Base-by-base conservation (phyloP, 148 eudicot species). In the Persicaria tinctoria region DNA sequence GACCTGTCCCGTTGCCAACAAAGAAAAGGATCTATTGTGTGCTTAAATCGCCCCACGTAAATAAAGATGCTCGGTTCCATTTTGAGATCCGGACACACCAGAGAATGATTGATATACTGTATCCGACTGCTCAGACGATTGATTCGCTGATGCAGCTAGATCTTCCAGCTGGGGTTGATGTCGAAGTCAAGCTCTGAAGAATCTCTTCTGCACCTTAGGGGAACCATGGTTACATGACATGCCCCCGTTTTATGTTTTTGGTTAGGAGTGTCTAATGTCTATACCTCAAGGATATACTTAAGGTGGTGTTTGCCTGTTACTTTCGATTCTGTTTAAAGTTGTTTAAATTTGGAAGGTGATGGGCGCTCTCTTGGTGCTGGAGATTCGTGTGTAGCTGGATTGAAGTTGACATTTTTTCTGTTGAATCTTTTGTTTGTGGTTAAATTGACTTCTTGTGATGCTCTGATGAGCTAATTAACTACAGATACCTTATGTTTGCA, bases 111-210 rank as follows among this genome's bases (percentile, higher is more conserved):
- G 97, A 95, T 75, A 95, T 95, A 73, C 84, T 90, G 27, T 80
- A 90, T 80, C 99, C 99, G 6, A 95, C 99, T 73, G 97, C 97
- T 69, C 90, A 95, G 83, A 95, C 99, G 8, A 92, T 96, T 16
- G 99, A 96, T 82, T 86, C 97, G 0, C 78, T 96, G 85, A 92
- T 96, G 99, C 97, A 85, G 82, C 97, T 96, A 78, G 99, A 96
- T 77, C 90, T 92, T 75, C 97, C 99, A 75, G 92, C 94, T 71
- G 99, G 99, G 51, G 99, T 96, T 68, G 99, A 96, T 79, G 97
- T 96, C 49, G 97, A 92, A 87, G 94, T 96, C 64, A 92, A 95
- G 85, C 96, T 95, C 17, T 95, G 84, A 88, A 81, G 74, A 72
- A 32, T 64, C 56, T 62, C 27, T 72, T 18, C 10, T 74, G 73